Conservation (phyloP, 2,329 filamentous ascomycete species). For the Aspergillus jensenii region DNA sequence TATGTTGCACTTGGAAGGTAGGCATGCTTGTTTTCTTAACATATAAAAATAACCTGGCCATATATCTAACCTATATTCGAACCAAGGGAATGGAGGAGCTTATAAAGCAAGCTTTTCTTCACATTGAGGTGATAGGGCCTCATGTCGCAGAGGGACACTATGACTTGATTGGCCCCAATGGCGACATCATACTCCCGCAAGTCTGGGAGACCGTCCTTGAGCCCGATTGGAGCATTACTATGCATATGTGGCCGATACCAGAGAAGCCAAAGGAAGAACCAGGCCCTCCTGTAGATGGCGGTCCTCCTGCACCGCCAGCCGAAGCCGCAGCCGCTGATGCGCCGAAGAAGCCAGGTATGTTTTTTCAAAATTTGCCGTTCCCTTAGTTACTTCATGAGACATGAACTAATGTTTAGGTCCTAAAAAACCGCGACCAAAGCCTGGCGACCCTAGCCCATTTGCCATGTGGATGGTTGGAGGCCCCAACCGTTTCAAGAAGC, state of each 20-base stretch:
- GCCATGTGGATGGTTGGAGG: constrained; percentile 47
- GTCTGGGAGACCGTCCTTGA: constrained; percentile 81
- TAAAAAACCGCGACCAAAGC: constrained; percentile 33
- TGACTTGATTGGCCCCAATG: constrained; percentile 74
- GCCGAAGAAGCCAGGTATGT: constrained; percentile 37
- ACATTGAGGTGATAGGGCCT: constrained; percentile 73
- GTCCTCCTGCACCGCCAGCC: constrained; percentile 19
- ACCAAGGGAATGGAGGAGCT: constrained; percentile 78
- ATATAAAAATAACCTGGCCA: neutral
- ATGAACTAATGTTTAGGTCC: constrained; percentile 17
- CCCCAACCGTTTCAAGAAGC: constrained; percentile 27
- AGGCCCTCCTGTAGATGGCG: constrained; percentile 24
- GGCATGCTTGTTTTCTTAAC: constrained; percentile 32
- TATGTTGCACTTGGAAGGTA: constrained; percentile 83
- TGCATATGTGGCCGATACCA: constrained; percentile 66
- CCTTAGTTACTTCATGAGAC: neutral
- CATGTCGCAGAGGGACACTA: constrained; percentile 78
- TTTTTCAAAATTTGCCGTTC: neutral
- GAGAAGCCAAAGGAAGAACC: constrained; percentile 48
- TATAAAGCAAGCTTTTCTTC: constrained; percentile 79
- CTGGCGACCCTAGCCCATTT: constrained; percentile 35
- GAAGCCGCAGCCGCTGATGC: constrained; percentile 23
- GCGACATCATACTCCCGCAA: constrained; percentile 77
- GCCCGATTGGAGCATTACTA: constrained; percentile 71
- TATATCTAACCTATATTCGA: constrained; percentile 7